A percentile compares a stretch with the other conserved stretches of the same genome.
These are phyloP conservation scores for Phytophthora quininea DNA, from an alignment of 352 stramenopile species.

Conservation along the genomic window DNA sequence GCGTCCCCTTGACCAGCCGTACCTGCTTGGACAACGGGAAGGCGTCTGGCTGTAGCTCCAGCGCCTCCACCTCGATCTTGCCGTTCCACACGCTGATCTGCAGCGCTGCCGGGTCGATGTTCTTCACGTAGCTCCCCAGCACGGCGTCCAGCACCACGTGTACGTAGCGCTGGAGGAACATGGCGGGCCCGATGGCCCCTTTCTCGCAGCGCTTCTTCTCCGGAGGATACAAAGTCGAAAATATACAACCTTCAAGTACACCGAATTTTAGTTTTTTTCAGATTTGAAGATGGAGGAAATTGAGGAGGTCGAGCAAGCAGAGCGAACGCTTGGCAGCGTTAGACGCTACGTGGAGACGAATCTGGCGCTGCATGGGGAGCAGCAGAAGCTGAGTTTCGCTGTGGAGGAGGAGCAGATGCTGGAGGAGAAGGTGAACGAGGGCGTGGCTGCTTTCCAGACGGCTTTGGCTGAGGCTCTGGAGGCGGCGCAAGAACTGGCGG, in stretches of 20 bases:
- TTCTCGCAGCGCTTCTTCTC: not conserved
- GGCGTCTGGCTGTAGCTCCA: slow-evolving; percentile 78
- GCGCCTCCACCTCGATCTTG: slow-evolving; percentile 82
- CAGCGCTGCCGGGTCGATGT: slow-evolving; percentile 84
- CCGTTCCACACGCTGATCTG: slow-evolving; percentile 89
- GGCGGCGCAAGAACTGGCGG: slow-evolving; percentile 44
- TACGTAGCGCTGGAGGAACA: slow-evolving; percentile 88
- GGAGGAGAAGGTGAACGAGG: slow-evolving; percentile 62
- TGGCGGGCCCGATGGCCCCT: slow-evolving; percentile 8
- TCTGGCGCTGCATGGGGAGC: slow-evolving; percentile 20
- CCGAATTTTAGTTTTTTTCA: not conserved
- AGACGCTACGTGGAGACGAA: slow-evolving; percentile 53
- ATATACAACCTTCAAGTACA: not conserved
- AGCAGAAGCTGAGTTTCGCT: slow-evolving; percentile 53
- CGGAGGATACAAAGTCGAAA: not conserved
- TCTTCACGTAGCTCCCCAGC: slow-evolving; percentile 86
- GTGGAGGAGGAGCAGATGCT: slow-evolving; percentile 64
- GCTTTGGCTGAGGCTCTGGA: slow-evolving; percentile 52
- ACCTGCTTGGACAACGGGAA: slow-evolving; percentile 74
- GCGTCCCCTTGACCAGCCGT: slow-evolving; percentile 72
- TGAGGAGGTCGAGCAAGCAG: slow-evolving; percentile 47
- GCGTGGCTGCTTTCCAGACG: slow-evolving; percentile 40
- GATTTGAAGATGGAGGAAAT: too few relatives aligned
- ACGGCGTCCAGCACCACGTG: slow-evolving; percentile 84
- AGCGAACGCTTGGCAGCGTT: slow-evolving; percentile 50